phyloP scores from a whole-genome alignment of 768 basidiomycete genomes.

The Punctularia strigosozonata region DNA sequence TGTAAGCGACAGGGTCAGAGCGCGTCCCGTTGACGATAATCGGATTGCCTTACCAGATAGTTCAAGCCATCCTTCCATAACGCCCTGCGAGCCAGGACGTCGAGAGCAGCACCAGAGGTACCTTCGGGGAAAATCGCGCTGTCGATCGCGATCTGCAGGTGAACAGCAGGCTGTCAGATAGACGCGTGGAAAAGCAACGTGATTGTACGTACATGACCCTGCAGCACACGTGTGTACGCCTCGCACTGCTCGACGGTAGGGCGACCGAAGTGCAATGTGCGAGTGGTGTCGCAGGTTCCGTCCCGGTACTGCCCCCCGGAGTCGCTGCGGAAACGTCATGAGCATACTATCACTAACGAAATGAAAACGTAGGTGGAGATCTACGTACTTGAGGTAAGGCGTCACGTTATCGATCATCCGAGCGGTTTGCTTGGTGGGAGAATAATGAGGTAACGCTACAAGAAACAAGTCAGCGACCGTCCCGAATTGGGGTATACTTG shows the following conservation, averaged over 20 bases:
- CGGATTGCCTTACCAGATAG: constrained; percentile 43
- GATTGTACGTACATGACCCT: constrained; percentile 72
- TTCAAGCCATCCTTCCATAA: constrained; percentile 82
- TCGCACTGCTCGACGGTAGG: constrained; percentile 78
- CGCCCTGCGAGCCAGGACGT: constrained; percentile 82
- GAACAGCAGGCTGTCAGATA: too few species aligned
- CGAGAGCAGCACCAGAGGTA: constrained; percentile 71
- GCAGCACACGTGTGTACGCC: constrained; percentile 89
- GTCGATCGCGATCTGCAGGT: constrained; percentile 82
- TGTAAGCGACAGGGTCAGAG: constrained; percentile 13
- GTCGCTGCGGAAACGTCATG: constrained; percentile 40
- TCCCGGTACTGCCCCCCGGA: constrained; percentile 86
- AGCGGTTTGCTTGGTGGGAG: constrained; percentile 59
- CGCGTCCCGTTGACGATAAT: neutral
- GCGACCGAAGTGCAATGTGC: constrained; percentile 80
- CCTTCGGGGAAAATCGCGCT: constrained; percentile 84
- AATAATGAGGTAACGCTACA: constrained; percentile 84
- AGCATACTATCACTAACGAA: neutral
- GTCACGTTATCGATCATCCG: constrained; percentile 62
- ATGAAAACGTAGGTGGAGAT: neutral
- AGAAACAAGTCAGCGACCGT: neutral
- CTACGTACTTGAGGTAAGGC: constrained; percentile 80
- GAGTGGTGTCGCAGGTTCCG: constrained; percentile 80
- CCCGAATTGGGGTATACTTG: constrained; percentile 1
- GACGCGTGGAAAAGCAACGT: constrained; percentile 10